phyloP scores from a whole-genome alignment of 352 stramenopile genomes.

The Phytophthora lateralis region DNA sequence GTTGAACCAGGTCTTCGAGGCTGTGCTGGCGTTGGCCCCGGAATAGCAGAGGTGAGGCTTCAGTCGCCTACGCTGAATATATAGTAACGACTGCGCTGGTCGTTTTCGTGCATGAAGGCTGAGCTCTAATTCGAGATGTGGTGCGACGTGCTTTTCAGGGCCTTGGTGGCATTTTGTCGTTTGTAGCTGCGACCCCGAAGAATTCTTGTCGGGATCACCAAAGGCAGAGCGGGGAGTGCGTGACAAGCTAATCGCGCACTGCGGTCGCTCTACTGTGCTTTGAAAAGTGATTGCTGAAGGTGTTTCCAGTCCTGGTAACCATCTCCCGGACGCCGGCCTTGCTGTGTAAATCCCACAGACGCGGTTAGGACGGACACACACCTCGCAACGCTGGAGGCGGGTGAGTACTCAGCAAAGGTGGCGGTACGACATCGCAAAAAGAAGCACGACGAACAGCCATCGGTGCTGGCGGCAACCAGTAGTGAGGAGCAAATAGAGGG shows the following conservation, averaged over 20 bases:
- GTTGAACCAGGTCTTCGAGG: constrained; percentile 28
- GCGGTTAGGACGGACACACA: constrained; percentile 13
- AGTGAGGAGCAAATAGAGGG: constrained; percentile 33
- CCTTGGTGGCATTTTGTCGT: constrained; percentile 29
- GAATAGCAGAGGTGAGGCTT: constrained; percentile 21
- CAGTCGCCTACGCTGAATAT: constrained; percentile 10
- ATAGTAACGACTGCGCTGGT: constrained; percentile 17
- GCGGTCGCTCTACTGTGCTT: constrained; percentile 4
- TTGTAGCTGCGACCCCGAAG: constrained; percentile 22
- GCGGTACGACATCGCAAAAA: constrained; percentile 48
- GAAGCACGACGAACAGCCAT: constrained; percentile 45
- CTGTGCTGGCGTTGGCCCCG: constrained; percentile 3
- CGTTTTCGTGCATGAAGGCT: constrained; percentile 27
- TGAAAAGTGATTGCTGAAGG: constrained; percentile 12
- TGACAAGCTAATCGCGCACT: constrained; percentile 1
- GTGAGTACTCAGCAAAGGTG: constrained; percentile 38
- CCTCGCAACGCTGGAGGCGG: constrained; percentile 5
- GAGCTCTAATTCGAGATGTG: constrained; percentile 44
- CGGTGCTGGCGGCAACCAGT: constrained; percentile 37
- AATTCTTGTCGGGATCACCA: constrained; percentile 19
- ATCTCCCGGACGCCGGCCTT: constrained; percentile 2
- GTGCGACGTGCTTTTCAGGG: constrained; percentile 24
- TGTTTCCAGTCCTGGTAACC: constrained; percentile 7
- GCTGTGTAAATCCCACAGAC: neutral
- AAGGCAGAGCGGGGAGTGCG: constrained; percentile 7